Conservation (phyloP, 257 asterid species). For the Mitragyna speciosa region DNA sequence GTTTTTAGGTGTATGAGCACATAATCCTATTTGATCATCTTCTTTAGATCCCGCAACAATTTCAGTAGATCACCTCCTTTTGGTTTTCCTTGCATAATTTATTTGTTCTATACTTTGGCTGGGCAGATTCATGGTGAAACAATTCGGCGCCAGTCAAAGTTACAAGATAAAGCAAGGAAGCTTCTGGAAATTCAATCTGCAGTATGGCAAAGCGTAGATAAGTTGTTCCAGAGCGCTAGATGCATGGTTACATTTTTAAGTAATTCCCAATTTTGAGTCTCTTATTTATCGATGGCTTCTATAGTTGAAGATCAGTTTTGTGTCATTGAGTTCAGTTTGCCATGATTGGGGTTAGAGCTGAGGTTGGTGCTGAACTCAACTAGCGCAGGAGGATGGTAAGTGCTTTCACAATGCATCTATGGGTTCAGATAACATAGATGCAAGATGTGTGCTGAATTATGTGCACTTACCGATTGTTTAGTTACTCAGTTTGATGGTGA, state of each 20-base stretch:
- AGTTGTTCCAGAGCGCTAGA: conserved; percentile 67
- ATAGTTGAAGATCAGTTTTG: conserved; percentile 14
- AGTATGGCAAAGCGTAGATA: conserved; percentile 74
- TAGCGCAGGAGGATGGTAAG: neutral
- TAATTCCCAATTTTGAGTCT: conserved; percentile 65
- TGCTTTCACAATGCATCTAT: neutral
- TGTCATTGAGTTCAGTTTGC: neutral
- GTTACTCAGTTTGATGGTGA: neutral
- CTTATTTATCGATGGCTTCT: neutral
- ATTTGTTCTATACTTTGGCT: conserved; percentile 4
- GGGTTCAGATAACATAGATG: neutral
- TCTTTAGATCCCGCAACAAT: neutral
- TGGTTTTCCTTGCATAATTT: neutral
- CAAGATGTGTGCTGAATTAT: neutral
- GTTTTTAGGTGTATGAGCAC: neutral
- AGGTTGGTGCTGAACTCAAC: neutral
- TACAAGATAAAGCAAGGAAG: conserved; percentile 59
- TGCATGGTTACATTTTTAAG: conserved; percentile 81
- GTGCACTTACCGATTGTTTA: neutral
- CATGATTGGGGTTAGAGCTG: neutral
- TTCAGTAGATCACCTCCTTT: neutral
- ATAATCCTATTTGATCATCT: neutral
- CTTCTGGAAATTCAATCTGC: conserved; percentile 67
- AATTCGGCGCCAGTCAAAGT: conserved; percentile 51
- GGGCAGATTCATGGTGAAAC: conserved; percentile 86